Percentiles rank a stretch among this genome's conserved stretches.
Evolutionary conservation across 2,329 filamentous ascomycete species (phyloP).

Genomic region (Verticillium longisporum): DNA sequence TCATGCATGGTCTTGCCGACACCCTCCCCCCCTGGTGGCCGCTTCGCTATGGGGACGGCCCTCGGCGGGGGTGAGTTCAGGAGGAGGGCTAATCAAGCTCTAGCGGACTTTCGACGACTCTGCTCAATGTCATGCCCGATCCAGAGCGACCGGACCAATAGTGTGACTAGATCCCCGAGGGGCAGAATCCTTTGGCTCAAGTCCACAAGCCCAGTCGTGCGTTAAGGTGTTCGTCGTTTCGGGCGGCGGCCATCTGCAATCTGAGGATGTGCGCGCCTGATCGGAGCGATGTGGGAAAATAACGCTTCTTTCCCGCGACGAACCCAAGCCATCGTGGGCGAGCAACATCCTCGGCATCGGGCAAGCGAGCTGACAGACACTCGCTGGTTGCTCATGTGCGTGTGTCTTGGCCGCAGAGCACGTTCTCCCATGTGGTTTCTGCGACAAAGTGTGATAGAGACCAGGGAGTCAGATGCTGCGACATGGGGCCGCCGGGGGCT

Average conservation of each 20-base stretch:
- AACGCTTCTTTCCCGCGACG: neutral
- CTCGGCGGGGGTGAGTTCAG: constrained; percentile 1
- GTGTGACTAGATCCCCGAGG: neutral
- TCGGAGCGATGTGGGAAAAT: neutral
- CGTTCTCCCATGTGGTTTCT: neutral
- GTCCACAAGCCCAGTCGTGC: neutral
- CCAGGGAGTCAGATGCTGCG: neutral
- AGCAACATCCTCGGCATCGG: neutral
- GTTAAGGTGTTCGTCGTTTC: neutral
- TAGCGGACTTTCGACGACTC: constrained; percentile 4
- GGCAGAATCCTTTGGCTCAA: neutral
- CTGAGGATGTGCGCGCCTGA: neutral
- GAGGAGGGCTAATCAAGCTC: constrained; percentile 5
- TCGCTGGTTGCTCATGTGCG: too few relatives aligned
- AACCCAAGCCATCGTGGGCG: neutral
- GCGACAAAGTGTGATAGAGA: neutral
- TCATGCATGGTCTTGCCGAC: neutral
- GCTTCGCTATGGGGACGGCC: constrained; percentile 4
- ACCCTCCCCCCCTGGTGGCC: constrained; percentile 3
- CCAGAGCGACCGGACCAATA: neutral
- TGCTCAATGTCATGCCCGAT: neutral
- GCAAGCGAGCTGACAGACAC: neutral
- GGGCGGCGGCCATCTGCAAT: neutral
- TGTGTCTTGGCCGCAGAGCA: neutral
- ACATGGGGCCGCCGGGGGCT: neutral